phyloP scores from a whole-genome alignment of 2,329 filamentous ascomycete genomes.

The Pseudopithomyces chartarum region DNA sequence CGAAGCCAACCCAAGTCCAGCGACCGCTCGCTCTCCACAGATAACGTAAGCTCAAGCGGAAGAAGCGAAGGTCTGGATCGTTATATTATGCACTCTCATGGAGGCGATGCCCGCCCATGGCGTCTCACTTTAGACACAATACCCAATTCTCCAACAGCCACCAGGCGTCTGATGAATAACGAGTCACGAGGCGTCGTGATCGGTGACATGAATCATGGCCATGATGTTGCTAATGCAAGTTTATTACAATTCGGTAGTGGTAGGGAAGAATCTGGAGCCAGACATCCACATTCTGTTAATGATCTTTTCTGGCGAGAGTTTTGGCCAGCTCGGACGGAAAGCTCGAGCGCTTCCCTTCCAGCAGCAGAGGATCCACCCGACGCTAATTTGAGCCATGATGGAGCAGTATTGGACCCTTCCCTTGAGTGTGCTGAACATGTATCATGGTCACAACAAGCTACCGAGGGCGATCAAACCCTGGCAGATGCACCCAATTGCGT shows the following conservation, averaged over 20 bases:
- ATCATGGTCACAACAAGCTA: constrained; percentile 34
- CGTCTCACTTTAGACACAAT: constrained; percentile 24
- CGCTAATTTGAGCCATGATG: constrained; percentile 22
- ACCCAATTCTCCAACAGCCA: constrained; percentile 10
- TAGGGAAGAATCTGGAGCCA: constrained; percentile 4
- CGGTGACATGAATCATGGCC: constrained; percentile 19
- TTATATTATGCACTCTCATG: constrained; percentile 21
- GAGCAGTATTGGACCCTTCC: constrained; percentile 9
- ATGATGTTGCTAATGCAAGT: constrained; percentile 18
- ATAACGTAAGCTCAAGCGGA: constrained; percentile 5
- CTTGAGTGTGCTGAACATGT: constrained; percentile 15
- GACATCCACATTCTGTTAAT: constrained; percentile 27
- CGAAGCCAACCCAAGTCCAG: neutral
- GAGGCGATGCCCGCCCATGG: constrained; percentile 21
- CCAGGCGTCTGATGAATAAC: constrained; percentile 2
- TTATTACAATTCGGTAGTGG: constrained; percentile 13
- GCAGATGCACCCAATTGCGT: constrained; percentile 20
- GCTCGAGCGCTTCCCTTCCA: constrained; percentile 25
- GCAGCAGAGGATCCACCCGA: constrained; percentile 8
- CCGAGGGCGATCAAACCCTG: constrained; percentile 24
- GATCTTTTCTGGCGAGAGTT: constrained; percentile 33
- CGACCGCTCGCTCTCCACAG: neutral
- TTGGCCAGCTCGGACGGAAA: constrained; percentile 23
- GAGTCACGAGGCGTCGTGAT: constrained; percentile 12
- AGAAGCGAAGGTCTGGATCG: constrained; percentile 12